Evolutionary conservation across 306 rosid species (phyloP).

Genomic region (Hylodesmum podocarpum): DNA sequence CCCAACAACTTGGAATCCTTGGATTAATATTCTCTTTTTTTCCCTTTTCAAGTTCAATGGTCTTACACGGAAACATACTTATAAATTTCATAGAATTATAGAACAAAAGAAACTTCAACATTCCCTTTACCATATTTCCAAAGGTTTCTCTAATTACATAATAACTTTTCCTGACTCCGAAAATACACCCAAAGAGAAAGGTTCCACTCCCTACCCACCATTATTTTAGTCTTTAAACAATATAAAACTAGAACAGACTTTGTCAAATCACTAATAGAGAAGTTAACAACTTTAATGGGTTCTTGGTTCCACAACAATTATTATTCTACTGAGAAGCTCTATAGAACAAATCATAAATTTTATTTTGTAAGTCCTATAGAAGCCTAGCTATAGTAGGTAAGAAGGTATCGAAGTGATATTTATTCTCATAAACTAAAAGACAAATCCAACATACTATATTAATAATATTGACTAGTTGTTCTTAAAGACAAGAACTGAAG

Average conservation of each 20-base stretch:
- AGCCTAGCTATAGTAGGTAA: not conserved
- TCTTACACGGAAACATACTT: not conserved
- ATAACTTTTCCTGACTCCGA: not conserved
- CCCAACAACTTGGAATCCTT: not conserved
- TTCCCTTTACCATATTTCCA: not conserved
- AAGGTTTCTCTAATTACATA: not conserved
- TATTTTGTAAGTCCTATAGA: not conserved
- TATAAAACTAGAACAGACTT: not conserved
- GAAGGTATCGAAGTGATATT: not conserved
- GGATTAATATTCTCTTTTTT: not conserved
- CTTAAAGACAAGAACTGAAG: not conserved
- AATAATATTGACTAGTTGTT: not conserved
- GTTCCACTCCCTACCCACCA: not conserved
- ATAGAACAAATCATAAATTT: not conserved
- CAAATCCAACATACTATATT: not conserved
- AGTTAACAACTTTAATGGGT: not conserved
- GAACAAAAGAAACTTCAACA: not conserved
- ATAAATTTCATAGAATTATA: not conserved
- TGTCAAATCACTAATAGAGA: not conserved
- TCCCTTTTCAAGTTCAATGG: not conserved
- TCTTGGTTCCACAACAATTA: not conserved
- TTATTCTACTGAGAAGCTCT: not conserved
- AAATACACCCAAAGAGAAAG: not conserved
- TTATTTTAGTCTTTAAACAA: not conserved
- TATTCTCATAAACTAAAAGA: constrained; percentile 14